A percentile compares a stretch with the other conserved stretches of the same genome.
Conservation (phyloP, 225 moss, liverwort and hornwort genomes). For the Neckera pumila region DNA sequence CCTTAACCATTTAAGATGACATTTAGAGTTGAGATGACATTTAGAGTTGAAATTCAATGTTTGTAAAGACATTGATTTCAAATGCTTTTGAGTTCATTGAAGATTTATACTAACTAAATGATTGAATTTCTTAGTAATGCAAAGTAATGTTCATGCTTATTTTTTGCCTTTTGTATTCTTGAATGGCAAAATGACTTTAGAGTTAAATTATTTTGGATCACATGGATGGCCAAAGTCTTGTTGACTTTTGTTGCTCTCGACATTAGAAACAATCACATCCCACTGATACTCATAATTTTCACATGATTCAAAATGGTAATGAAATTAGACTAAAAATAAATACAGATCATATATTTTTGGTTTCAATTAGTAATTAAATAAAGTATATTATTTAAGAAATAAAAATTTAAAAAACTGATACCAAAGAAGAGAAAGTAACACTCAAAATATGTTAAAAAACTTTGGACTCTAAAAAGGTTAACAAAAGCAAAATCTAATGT, state of each 20-base stretch:
- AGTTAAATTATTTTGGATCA: not conserved
- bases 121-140: not conserved
- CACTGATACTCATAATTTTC: not conserved
- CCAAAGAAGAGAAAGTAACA: not conserved
- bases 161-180: not conserved
- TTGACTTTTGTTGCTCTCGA: not conserved
- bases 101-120: not conserved
- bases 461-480: not conserved
- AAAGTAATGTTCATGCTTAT: not conserved
- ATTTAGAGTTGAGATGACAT: not conserved
- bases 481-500: not conserved
- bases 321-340: not conserved
- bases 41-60: not conserved
- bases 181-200: not conserved
- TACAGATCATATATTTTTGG: rapidly evolving
- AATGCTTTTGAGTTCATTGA: not conserved
- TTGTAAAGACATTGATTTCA: not conserved
- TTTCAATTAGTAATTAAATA: rapidly evolving
- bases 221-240: not conserved
- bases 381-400: not conserved
- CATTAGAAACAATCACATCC: not conserved
- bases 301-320: not conserved
- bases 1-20: not conserved
- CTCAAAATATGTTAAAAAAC: not conserved
- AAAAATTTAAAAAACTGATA: not conserved